Evolutionary conservation across 2,329 filamentous ascomycete genomes (phyloP), one percentile per base, ranked within the genome.

Genomic region (Trichoderma atrobrunneum): DNA sequence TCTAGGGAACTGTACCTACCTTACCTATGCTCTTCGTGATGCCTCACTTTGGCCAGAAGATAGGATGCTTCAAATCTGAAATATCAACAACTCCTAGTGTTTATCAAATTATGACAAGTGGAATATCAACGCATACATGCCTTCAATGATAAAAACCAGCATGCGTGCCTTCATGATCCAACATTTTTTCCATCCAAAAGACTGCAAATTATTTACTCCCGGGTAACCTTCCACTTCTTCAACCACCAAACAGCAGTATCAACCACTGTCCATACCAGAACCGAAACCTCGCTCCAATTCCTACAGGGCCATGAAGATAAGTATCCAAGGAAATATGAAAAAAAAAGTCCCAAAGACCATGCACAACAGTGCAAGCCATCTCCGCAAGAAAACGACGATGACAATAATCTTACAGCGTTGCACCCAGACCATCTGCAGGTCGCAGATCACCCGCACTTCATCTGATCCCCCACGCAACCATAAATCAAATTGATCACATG

Each of bases 371-470:
- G 32, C 10, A 32, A 32, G 3, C 30, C 30, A 32, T n/a, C 30
- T 10, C 30, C 30, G 30, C 30, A 32, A 32, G 11, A 34, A 34
- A 34, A 12, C 1, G 11, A 34, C 14, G 32, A 18, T 39, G 7
- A 0, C 16, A 18, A 30, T 21, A 4, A 16, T 18, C 7, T n/a
- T 64, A 28, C 2, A 16, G 11, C 30, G 8, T 30, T 7, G 18
- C 8, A n/a, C 43, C 8, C n/a, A 56, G 43, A 34, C 43, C 18
- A 43, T 30, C 32, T 59, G 62, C 51, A 72, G 12, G 30, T 34
- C 64, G 72, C 63, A 73, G 71, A 74, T 73, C 72, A 71, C 54
- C 66, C 71, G 62, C 28, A 60, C 67, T 28, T 32, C 32, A 48
- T 61, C 54, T 56, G 56, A 36, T 57, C 57, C 57, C 56, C 61